Percentiles rank a stretch among this genome's conserved stretches.
phyloP scores from a whole-genome alignment of 106 monocot genomes.

The Dioscorea zingiberensis region DNA sequence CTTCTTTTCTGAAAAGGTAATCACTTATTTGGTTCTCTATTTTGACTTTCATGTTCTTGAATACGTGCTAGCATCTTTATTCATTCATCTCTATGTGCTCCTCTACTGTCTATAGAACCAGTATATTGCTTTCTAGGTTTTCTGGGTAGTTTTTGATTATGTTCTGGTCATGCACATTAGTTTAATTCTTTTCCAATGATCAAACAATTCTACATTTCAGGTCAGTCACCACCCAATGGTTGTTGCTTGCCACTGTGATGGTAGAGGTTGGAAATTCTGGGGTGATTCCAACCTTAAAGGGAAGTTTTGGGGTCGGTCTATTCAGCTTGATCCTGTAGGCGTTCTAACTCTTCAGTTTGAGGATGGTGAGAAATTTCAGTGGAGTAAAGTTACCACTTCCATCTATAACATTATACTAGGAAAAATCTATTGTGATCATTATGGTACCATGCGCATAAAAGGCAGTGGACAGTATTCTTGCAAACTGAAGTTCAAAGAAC shows the following conservation, averaged over 20 bases:
- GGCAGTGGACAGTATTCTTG: conserved; percentile 87
- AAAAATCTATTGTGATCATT: conserved; percentile 95
- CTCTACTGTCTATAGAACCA: no score
- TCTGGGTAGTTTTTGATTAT: no score
- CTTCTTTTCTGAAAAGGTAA: conserved; percentile 95
- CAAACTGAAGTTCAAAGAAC: conserved; percentile 94
- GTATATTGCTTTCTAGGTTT: no score
- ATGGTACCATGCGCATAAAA: conserved; percentile 91
- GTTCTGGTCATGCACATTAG: not conserved
- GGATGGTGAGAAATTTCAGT: conserved; percentile 89
- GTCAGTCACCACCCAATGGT: conserved; percentile 98
- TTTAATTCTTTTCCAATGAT: not conserved
- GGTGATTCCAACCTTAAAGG: conserved; percentile 93
- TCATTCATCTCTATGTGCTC: no score
- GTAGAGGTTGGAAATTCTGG: conserved; percentile 94
- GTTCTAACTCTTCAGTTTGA: conserved; percentile 84
- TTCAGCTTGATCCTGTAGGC: conserved; percentile 93
- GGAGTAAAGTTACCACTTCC: conserved; percentile 96
- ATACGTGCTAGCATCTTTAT: no score
- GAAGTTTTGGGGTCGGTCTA: conserved; percentile 93
- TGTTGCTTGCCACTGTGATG: conserved; percentile 95
- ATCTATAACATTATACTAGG: conserved; percentile 96
- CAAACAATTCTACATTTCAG: conserved; percentile 25
- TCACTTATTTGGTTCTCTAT: not conserved
- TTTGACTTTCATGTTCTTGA: no score